Evolutionary conservation across 208 protist species (phyloP).

Genomic region (Acanthamoeba lenticulata): DNA sequence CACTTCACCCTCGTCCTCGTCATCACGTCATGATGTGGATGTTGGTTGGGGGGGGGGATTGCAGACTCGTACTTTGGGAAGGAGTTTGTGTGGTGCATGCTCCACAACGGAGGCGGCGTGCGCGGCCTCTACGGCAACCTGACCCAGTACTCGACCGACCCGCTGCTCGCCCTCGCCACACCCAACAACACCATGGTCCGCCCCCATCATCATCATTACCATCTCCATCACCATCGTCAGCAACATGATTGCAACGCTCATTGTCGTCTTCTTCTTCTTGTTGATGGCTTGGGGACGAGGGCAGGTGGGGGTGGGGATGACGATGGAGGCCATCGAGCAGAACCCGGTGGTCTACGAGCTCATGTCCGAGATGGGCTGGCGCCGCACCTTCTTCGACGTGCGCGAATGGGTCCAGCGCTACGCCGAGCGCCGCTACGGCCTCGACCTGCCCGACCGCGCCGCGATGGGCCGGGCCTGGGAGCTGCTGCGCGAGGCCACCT

Average conservation of each 20-base stretch:
- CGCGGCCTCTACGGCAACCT: slow-evolving; percentile 80
- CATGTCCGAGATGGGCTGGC: slow-evolving; percentile 83
- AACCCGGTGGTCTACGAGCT: slow-evolving; percentile 84
- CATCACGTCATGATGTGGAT: background rate
- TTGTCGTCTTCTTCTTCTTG: background rate
- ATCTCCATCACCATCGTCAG: too few relatives aligned
- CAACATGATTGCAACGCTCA: too few relatives aligned
- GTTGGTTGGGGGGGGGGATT: too few relatives aligned
- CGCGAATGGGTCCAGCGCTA: slow-evolving; percentile 72
- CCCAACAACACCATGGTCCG: background rate
- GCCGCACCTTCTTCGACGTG: slow-evolving; percentile 8
- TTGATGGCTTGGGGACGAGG: too few relatives aligned
- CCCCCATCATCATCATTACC: too few relatives aligned
- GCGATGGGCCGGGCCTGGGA: background rate
- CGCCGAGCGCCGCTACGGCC: slow-evolving; percentile 69
- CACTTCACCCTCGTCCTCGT: too few relatives aligned
- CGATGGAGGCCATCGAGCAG: slow-evolving; percentile 84
- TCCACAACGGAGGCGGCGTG: slow-evolving; percentile 86
- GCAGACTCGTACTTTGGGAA: slow-evolving; percentile 83
- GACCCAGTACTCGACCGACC: background rate
- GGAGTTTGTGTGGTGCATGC: slow-evolving; percentile 87
- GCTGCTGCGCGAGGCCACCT: slow-evolving; percentile 25
- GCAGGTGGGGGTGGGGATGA: slow-evolving; percentile 80
- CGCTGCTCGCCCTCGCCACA: background rate
- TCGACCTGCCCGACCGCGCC: background rate